Percentiles rank a stretch among this genome's conserved stretches.
Conservation (phyloP, 2,329 filamentous ascomycete species). For the Penicillium glabrum region DNA sequence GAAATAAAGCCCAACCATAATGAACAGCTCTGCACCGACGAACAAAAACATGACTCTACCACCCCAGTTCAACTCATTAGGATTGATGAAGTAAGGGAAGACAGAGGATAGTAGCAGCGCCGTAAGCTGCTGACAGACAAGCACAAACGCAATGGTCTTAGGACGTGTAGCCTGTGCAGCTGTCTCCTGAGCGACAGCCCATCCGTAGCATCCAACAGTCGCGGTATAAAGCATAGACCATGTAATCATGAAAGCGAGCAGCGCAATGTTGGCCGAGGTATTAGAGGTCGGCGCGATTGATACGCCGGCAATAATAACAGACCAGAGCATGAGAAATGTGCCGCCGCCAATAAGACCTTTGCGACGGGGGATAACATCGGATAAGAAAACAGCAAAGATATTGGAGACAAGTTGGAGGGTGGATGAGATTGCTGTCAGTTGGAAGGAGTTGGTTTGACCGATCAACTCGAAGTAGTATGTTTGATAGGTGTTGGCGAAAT, state of each 20-base stretch:
- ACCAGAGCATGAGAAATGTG: conserved; percentile 5
- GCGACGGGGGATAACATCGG: conserved; percentile 5
- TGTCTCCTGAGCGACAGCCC: conserved; percentile 6
- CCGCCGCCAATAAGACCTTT: conserved; percentile 7
- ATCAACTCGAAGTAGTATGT: conserved; percentile 11
- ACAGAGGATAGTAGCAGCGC: conserved; percentile 4
- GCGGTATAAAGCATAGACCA: conserved; percentile 10
- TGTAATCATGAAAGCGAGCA: conserved; percentile 9
- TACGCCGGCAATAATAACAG: conserved; percentile 4
- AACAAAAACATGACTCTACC: conserved; percentile 9
- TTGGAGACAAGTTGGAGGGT: conserved; percentile 5
- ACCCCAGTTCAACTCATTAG: conserved; percentile 8
- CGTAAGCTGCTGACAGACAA: conserved; percentile 5
- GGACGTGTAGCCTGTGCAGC: conserved; percentile 5
- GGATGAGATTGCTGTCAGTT: conserved; percentile 8
- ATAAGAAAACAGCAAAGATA: conserved; percentile 6
- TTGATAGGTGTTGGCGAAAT: conserved; percentile 10
- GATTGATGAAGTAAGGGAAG: conserved; percentile 8
- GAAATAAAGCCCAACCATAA: conserved; percentile 6
- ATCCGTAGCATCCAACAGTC: conserved; percentile 5
- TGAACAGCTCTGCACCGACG: conserved; percentile 4
- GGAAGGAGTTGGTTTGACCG: conserved; percentile 5
- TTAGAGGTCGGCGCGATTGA: conserved; percentile 6
- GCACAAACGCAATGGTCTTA: conserved; percentile 6
- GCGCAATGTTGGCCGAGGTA: conserved; percentile 4